Evolutionary conservation across 2,329 filamentous ascomycete species (phyloP).

Genomic region (Emergomyces africanus): DNA sequence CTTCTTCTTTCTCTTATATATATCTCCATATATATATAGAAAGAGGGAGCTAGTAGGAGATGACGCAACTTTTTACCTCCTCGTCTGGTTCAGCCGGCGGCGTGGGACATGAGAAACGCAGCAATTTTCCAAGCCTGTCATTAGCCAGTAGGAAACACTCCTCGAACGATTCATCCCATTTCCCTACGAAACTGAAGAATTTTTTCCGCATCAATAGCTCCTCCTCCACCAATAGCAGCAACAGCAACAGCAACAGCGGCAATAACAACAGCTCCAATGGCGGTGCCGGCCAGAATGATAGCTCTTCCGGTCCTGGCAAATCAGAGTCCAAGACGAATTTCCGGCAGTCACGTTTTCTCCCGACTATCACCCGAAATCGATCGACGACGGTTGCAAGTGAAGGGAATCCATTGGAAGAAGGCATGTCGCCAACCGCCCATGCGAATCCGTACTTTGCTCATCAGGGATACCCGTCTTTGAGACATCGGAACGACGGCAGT

Average conservation of each 20-base stretch:
- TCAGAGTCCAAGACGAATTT: constrained; percentile 54
- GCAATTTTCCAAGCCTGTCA: constrained; percentile 34
- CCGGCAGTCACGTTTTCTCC: constrained; percentile 80
- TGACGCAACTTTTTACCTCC: constrained; percentile 35
- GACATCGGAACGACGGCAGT: constrained; percentile 89
- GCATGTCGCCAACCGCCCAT: constrained; percentile 79
- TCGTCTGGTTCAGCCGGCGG: constrained; percentile 27
- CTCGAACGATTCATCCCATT: constrained; percentile 38
- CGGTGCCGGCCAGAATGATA: constrained; percentile 19
- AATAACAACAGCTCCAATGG: constrained; percentile 17
- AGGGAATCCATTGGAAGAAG: constrained; percentile 78
- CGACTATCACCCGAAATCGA: constrained; percentile 72
- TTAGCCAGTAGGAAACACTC: constrained; percentile 33
- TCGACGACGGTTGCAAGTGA: constrained; percentile 88
- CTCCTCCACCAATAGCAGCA: constrained; percentile 25
- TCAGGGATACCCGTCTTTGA: constrained; percentile 82
- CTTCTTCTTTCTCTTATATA: background rate
- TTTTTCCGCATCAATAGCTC: constrained; percentile 51
- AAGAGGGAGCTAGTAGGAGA: no score
- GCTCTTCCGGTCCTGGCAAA: constrained; percentile 36
- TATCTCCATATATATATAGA: background rate
- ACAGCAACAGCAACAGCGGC: constrained; percentile 16
- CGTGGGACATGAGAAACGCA: constrained; percentile 30
- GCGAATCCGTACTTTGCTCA: constrained; percentile 97
- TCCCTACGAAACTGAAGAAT: constrained; percentile 54